Evolutionary conservation across 768 basidiomycete genomes (phyloP).

Genomic region (Podaxis rugospora): DNA sequence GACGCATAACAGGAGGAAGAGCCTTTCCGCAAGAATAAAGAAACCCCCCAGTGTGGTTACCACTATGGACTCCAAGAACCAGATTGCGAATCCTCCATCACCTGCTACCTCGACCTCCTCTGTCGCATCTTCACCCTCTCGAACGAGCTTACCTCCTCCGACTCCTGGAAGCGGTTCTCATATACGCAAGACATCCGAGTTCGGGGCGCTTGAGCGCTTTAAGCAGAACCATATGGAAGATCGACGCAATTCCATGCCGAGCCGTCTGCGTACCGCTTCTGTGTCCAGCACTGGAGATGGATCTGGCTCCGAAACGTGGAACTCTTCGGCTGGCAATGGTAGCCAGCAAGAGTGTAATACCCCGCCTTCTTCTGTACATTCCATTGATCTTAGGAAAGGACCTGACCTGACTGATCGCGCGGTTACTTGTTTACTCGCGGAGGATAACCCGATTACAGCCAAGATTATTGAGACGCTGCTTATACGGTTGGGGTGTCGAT

Average conservation of each 20-base stretch:
- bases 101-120: slow-evolving; percentile 91
- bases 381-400: slow-evolving; percentile 72
- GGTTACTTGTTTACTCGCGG: slow-evolving; percentile 92
- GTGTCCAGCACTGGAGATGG: slow-evolving; percentile 79
- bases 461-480: slow-evolving; percentile 96
- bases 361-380: slow-evolving; percentile 82
- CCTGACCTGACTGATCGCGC: slow-evolving; percentile 80
- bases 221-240: slow-evolving; percentile 81
- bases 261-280: slow-evolving; percentile 82
- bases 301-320: slow-evolving; percentile 73
- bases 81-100: slow-evolving; percentile 78
- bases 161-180: slow-evolving; percentile 66
- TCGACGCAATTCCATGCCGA: slow-evolving; percentile 80
- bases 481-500: slow-evolving; percentile 90
- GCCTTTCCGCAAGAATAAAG: slow-evolving; percentile 78
- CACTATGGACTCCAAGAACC: slow-evolving; percentile 54
- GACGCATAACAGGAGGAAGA: slow-evolving; percentile 64
- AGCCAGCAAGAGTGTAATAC: slow-evolving; percentile 59
- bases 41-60: slow-evolving; percentile 79
- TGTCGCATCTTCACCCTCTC: slow-evolving; percentile 84
- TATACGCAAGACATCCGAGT: slow-evolving; percentile 85
- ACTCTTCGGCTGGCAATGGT: slow-evolving; percentile 49
- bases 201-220: slow-evolving; percentile 83
- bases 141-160: slow-evolving; percentile 65
- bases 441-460: slow-evolving; percentile 96